These are phyloP conservation scores for Botrytis galanthina DNA, from an alignment of 2,329 filamentous ascomycete genomes.

Conservation along the genomic window DNA sequence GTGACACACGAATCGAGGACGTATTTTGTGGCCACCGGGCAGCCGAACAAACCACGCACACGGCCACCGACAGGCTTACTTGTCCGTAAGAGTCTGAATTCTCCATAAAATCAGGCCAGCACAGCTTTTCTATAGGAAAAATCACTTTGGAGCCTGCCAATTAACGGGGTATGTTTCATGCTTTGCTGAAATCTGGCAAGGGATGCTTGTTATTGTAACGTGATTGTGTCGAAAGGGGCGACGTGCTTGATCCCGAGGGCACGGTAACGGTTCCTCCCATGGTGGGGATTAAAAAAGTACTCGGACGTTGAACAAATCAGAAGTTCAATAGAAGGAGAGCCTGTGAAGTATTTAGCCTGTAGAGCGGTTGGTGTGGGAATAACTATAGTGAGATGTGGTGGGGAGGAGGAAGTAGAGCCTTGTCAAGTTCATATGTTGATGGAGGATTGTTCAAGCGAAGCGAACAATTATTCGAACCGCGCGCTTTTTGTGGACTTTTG, in stretches of 20 bases:
- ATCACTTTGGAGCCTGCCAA: background rate
- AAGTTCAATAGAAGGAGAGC: background rate
- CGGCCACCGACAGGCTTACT: background rate
- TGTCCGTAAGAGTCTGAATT: background rate
- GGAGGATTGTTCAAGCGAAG: conserved; percentile 11
- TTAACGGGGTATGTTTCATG: conserved; percentile 12
- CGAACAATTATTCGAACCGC: conserved; percentile 11
- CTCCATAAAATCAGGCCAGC: background rate
- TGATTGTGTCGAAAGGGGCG: conserved; percentile 10
- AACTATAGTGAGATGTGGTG: background rate
- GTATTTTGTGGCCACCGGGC: conserved; percentile 8
- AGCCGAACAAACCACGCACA: background rate
- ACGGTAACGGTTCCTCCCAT: conserved; percentile 16
- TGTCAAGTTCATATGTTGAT: conserved; percentile 12
- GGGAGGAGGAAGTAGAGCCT: background rate
- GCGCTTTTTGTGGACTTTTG: conserved; percentile 16
- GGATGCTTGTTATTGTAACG: conserved; percentile 3
- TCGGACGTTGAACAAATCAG: conserved; percentile 8
- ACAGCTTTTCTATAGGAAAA: background rate
- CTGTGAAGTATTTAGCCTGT: background rate
- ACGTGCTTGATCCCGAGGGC: conserved; percentile 13
- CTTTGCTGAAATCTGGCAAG: background rate
- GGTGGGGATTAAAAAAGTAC: background rate
- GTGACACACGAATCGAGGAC: conserved; percentile 3
- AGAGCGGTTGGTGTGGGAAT: background rate